Evolutionary conservation across 1,284 basidiomycete species (phyloP).

Genomic region (Pseudozyma pruni): DNA sequence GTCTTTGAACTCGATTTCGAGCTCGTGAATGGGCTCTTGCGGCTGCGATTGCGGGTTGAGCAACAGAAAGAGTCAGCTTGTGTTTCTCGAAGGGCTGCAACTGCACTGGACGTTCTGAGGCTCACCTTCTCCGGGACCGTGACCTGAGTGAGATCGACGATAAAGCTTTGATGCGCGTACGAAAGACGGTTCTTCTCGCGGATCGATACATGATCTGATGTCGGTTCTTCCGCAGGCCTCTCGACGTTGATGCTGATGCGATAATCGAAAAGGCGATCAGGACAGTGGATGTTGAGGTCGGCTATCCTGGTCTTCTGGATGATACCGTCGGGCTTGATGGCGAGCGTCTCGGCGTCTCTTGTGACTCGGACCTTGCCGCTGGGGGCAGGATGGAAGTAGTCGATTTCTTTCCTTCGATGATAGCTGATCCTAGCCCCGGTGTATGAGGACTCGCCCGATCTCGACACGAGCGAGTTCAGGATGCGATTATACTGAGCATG

Average conservation of each 20-base stretch:
- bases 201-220: conserved; percentile 66
- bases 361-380: conserved; percentile 82
- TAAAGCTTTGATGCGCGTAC: conserved; percentile 90
- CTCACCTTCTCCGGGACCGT: conserved; percentile 66
- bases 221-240: conserved; percentile 68
- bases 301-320: conserved; percentile 85
- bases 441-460: conserved; percentile 68
- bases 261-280: conserved; percentile 86
- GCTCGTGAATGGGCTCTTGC: conserved; percentile 70
- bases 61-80: background rate
- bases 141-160: conserved; percentile 93
- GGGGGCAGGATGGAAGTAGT: conserved; percentile 77
- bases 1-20: conserved; percentile 73
- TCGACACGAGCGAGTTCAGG: conserved; percentile 76
- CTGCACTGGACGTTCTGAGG: background rate
- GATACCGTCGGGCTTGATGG: conserved; percentile 70
- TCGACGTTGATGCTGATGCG: conserved; percentile 89
- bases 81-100: background rate
- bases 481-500: conserved; percentile 86
- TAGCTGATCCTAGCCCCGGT: conserved; percentile 76
- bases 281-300: conserved; percentile 86
- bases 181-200: conserved; percentile 89
- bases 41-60: conserved; percentile 25
- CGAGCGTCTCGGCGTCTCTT: conserved; percentile 78
- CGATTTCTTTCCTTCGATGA: conserved; percentile 80